These are phyloP conservation scores for Gigaspora rosea DNA, from an alignment of 192 early-diverging fungal genomes.

Conservation along the genomic window DNA sequence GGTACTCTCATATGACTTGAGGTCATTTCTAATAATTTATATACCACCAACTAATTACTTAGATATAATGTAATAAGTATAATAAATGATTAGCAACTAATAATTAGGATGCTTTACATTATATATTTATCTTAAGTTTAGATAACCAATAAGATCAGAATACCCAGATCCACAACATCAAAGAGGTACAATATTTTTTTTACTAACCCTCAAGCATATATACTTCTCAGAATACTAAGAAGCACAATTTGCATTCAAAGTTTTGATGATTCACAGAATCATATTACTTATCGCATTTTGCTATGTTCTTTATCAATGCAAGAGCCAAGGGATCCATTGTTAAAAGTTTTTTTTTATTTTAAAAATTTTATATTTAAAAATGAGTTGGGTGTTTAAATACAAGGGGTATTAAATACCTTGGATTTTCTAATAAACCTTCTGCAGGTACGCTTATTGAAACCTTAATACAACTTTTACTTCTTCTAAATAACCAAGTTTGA, in stretches of 20 bases:
- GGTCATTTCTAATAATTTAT: conserved; percentile 43
- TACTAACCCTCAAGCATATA: conserved; percentile 61
- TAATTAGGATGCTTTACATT: too few relatives aligned
- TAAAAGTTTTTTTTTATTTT: conserved; percentile 26
- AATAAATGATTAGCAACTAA: too few relatives aligned
- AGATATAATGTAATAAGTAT: too few relatives aligned
- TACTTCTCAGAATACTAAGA: too few relatives aligned
- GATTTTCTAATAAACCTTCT: conserved; percentile 40
- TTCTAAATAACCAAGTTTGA: conserved; percentile 87
- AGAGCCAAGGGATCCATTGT: conserved; percentile 26
- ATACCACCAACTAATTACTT: too few relatives aligned
- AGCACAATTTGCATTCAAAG: conserved; percentile 72
- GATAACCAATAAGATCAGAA: background rate
- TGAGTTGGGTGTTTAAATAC: too few relatives aligned
- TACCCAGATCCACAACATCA: background rate
- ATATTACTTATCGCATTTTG: too few relatives aligned
- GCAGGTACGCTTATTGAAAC: conserved; percentile 78
- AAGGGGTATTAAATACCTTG: too few relatives aligned
- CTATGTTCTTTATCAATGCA: conserved; percentile 40
- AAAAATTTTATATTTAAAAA: too few relatives aligned
- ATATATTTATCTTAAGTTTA: too few relatives aligned
- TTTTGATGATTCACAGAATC: conserved; percentile 70
- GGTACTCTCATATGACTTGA: conserved; percentile 67
- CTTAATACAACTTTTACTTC: conserved; percentile 88
- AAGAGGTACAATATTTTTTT: background rate